Evolutionary conservation across 2,329 filamentous ascomycete species (phyloP).

Genomic region (Emydomyces testavorans): DNA sequence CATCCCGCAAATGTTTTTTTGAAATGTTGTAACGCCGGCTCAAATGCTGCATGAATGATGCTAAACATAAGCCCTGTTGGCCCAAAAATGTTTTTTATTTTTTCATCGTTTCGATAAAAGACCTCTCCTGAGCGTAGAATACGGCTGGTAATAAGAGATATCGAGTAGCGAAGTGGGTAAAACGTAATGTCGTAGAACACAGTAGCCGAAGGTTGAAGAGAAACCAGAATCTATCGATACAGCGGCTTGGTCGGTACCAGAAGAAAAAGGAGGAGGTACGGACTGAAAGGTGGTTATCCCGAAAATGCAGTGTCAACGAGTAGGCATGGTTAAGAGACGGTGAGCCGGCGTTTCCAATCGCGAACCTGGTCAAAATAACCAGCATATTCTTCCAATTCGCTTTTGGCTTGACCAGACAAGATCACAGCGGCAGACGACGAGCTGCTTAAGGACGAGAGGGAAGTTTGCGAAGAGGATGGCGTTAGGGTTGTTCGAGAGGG

Average conservation of each 20-base stretch:
- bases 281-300: too few species aligned
- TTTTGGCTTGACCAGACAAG: constrained; percentile 64
- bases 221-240: neutral
- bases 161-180: neutral
- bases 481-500: constrained; percentile 16
- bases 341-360: constrained; percentile 33
- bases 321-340: constrained; percentile 20
- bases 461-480: constrained; percentile 69
- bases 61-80: constrained; percentile 1
- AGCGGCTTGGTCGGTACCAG: neutral
- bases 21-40: constrained; percentile 7
- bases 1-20: constrained; percentile 3
- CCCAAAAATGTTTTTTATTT: too few species aligned
- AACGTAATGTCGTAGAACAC: constrained; percentile 9
- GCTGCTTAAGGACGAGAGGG: constrained; percentile 67
- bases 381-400: constrained; percentile 74
- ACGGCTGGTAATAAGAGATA: neutral
- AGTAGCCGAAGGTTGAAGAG: constrained; percentile 1
- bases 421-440: constrained; percentile 44
- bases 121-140: constrained; percentile 3
- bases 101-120: neutral
- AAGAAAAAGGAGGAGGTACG: neutral
- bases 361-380: constrained; percentile 78
- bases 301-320: neutral
- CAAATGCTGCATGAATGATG: constrained; percentile 7